Base-by-base conservation (phyloP, 1,139 yeast species). In the Kodamaea sp. region DNA sequence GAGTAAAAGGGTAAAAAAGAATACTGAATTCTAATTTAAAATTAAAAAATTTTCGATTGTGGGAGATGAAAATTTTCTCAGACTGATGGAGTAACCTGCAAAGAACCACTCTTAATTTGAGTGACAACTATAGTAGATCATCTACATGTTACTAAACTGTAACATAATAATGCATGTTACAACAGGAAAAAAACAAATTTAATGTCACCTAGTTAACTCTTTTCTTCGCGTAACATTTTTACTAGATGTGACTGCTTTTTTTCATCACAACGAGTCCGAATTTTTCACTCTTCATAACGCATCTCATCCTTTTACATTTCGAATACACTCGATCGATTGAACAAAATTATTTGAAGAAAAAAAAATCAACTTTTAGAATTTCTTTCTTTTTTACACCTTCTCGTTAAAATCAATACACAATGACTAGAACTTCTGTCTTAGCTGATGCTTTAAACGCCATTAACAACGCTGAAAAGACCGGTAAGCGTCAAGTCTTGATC, bases 391-490 rank as follows among this genome's bases (percentile, higher is more conserved):
- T 32, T 15, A 15, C 20, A 15, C 20, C 20, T 37, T 27, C 24
- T n/a, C 22, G 9, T n/a, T 20, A 30, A 24, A 24, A 23, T 12
- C 27, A 39, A 38, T 34, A 26, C 40, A 41, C 29, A 71, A 89
- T 92, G 97, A 89, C 97, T 69, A 90, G 97, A 81, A 79, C 97
- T 62, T 92, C 98, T 59, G 98, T 87, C 70, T 85, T 92, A 75
- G 97, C 97, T 64, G 98, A 92, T 78, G 97, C 98, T 68, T 85
- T 92, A 69, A 90, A 92, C 73, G 82, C 96, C 62, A 92, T 92
- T 71, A 88, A 90, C 90, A 92, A 92, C 73, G 98, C 98, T 72
- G 98, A 92, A 79, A 92, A 90, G 78, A 83, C 97, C 70, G 98
- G 98, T 74, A 92, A 92, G 80, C 87, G 98, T 78, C 98, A 92